A percentile compares a stretch with the other conserved stretches of the same genome.
phyloP scores from a whole-genome alignment of 169 alveolate species.

The Plasmodium coatneyi region DNA sequence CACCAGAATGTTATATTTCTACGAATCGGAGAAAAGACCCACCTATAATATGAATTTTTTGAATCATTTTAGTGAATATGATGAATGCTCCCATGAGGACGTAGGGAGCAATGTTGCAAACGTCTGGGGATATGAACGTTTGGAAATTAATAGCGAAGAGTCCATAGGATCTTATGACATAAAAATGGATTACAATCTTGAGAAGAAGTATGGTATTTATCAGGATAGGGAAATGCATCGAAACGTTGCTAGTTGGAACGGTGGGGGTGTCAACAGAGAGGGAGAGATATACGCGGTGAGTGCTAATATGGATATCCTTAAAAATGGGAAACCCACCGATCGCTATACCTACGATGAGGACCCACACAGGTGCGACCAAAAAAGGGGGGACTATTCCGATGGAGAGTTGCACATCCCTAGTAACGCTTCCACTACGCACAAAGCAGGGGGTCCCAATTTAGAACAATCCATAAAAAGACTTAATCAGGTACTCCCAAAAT shows the following conservation, averaged over 20 bases:
- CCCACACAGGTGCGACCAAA: background rate
- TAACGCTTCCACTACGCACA: background rate
- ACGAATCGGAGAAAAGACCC: background rate
- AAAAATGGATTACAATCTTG: background rate
- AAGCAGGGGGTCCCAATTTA: background rate
- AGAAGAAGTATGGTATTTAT: background rate
- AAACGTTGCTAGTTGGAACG: background rate
- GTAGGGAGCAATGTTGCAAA: background rate
- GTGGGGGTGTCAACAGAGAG: background rate
- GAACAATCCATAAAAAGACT: constrained; percentile 3
- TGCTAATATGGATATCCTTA: background rate
- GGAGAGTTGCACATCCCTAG: background rate
- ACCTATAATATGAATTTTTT: background rate
- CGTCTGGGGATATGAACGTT: background rate
- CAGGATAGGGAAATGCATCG: constrained; percentile 25
- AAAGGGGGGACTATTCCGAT: background rate
- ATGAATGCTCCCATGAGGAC: background rate
- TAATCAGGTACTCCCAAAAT: constrained; percentile 15
- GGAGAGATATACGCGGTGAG: background rate
- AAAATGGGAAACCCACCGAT: background rate
- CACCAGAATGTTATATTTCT: constrained; percentile 15
- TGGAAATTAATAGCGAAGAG: background rate
- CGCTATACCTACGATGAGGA: background rate
- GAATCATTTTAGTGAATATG: background rate
- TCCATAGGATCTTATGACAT: background rate